Conservation (phyloP, 805 yeast species). For the Saturnispora zaruensis region DNA sequence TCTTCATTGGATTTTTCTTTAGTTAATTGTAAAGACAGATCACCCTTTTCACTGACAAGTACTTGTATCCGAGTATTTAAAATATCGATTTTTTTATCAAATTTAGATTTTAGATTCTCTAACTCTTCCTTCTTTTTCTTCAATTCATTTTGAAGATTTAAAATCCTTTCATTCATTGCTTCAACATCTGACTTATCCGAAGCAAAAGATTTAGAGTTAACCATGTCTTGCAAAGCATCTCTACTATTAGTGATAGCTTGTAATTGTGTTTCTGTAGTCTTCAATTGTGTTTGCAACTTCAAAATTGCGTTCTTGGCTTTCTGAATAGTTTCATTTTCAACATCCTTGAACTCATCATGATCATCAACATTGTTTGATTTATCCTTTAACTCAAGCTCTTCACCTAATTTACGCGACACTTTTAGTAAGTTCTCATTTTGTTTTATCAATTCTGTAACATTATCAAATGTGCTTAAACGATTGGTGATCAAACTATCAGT, state of each 20-base stretch:
- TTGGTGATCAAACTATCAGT: constrained; percentile 66
- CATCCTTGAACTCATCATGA: constrained; percentile 33
- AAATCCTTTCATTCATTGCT: constrained; percentile 21
- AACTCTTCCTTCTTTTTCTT: constrained; percentile 29
- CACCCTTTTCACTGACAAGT: constrained; percentile 36
- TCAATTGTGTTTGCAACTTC: constrained; percentile 51
- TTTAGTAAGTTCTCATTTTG: constrained; percentile 66
- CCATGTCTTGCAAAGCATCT: constrained; percentile 44
- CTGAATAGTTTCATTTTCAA: constrained; percentile 22
- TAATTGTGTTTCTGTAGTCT: constrained; percentile 41
- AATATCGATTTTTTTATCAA: constrained; percentile 35
- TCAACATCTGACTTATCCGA: constrained; percentile 14
- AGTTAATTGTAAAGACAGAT: constrained; percentile 41
- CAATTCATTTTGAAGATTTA: constrained; percentile 23
- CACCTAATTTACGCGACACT: constrained; percentile 64
- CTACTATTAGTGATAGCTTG: constrained; percentile 55
- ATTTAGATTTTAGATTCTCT: constrained; percentile 35
- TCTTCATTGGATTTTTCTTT: constrained; percentile 46
- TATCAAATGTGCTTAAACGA: constrained; percentile 62
- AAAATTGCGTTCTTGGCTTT: constrained; percentile 59
- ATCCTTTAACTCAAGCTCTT: constrained; percentile 55
- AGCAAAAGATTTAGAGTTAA: constrained; percentile 26
- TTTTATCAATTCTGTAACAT: constrained; percentile 57
- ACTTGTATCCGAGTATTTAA: constrained; percentile 39
- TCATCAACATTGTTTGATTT: constrained; percentile 43